Base-by-base conservation (phyloP, 768 basidiomycete species). In the Boletus rubropictus region DNA sequence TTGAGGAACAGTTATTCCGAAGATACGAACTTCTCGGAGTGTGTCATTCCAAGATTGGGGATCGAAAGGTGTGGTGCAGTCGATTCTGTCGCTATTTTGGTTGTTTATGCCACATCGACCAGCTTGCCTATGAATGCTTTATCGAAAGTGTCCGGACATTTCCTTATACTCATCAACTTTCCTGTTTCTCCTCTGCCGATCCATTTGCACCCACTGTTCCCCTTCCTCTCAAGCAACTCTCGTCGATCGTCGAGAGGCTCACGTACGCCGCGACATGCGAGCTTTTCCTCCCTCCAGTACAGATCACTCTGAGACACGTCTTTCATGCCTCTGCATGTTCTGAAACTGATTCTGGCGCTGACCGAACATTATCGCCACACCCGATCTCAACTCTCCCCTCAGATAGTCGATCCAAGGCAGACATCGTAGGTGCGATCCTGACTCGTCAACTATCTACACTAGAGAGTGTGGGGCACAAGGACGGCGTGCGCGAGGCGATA, bases 11-110 rank as follows among this genome's bases (percentile, higher is more conserved):
- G 50, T 55, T 92, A 22, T 78, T 76, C 52, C 74, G 82, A 18
- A 70, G 91, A 38, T 94, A 84, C 78, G 90, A 96, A 66, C 63
- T 95, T 25, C 69, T 94, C 21, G 91, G 78, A 0, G 79, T 85
- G 4, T 91, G 89, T 61, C 82, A 80, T 58, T 74, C 77, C 24
- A 92, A 88, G 63, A 81, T 81, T 22, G 85, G 84, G 0, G 86
- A 95, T 54, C 75, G 84, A 18, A 78, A 77, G 76, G 92, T 89
- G 37, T 25, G 72, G 42, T 51, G 11, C 22, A n/a, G 21, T 52
- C 44, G 14, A 33, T 42, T 42, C 36, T 44, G 49, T 18, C 11
- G 1, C 0, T 28, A n/a, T 7, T 12, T 20, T n/a, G 7, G 1
- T 38, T 35, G 7, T 22, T 58, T 3, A 55, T 9, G 17, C 3